Evolutionary conservation across 176 grass and related monocot genomes (phyloP).

Genomic region (Oryza longistaminata): DNA sequence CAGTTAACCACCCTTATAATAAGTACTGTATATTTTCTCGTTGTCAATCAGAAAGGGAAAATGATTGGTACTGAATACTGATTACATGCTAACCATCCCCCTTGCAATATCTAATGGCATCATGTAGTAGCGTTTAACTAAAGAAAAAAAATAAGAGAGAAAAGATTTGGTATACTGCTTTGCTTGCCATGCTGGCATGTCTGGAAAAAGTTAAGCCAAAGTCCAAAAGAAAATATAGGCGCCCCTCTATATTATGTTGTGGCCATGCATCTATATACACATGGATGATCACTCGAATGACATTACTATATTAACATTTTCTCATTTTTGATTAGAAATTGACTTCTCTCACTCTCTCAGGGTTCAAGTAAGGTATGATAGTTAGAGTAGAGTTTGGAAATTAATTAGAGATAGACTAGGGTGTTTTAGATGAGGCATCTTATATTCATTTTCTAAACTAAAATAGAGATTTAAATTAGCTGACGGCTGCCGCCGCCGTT

Average conservation of each 20-base stretch:
- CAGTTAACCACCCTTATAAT: not conserved
- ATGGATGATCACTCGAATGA: too few relatives aligned
- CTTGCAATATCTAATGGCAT: too few relatives aligned
- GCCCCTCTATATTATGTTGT: not conserved
- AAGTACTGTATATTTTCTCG: not conserved
- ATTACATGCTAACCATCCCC: too few relatives aligned
- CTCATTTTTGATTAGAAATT: too few relatives aligned
- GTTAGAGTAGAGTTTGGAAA: too few relatives aligned
- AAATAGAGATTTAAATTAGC: not conserved
- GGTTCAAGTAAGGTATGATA: too few relatives aligned
- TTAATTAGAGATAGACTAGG: not conserved
- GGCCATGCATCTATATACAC: too few relatives aligned
- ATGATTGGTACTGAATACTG: too few relatives aligned
- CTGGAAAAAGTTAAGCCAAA: constrained; percentile 12
- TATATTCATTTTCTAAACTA: not conserved
- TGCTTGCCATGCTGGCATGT: constrained; percentile 25
- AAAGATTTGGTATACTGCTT: not conserved
- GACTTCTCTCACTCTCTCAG: too few relatives aligned
- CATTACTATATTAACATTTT: not conserved
- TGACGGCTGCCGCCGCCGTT: too few relatives aligned
- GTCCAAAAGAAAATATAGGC: not conserved
- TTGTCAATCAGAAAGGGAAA: not conserved
- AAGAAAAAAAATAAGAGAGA: not conserved
- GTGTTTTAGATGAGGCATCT: not conserved
- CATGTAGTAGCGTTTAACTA: too few relatives aligned